Conservation (phyloP, 352 stramenopile genomes). For the Halophytophthora batemanensis region DNA sequence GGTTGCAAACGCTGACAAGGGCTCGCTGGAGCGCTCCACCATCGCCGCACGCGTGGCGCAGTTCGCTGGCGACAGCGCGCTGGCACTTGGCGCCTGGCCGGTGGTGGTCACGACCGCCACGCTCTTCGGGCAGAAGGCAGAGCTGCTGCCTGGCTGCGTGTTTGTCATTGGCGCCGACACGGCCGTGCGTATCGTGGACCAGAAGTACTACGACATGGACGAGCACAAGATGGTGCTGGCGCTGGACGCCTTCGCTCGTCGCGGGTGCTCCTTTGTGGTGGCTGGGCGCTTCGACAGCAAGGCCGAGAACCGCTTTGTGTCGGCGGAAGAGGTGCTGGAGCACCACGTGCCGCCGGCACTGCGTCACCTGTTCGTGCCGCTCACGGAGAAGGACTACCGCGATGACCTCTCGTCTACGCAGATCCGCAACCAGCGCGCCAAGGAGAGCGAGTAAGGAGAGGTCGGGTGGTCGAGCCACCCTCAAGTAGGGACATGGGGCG, state of each 20-base stretch:
- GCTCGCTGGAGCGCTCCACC: constrained; percentile 36
- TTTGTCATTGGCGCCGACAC: constrained; percentile 91
- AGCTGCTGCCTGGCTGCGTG: constrained; percentile 62
- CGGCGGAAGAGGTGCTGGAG: constrained; percentile 51
- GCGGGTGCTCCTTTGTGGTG: constrained; percentile 84
- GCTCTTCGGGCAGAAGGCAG: constrained; percentile 82
- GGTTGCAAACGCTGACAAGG: constrained; percentile 81
- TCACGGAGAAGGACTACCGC: constrained; percentile 77
- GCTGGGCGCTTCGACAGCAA: constrained; percentile 75
- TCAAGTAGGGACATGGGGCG: too few species aligned
- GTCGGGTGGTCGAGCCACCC: too few species aligned
- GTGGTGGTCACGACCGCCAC: constrained; percentile 77
- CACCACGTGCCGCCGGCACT: constrained; percentile 46
- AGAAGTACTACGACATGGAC: constrained; percentile 88
- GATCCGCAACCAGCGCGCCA: constrained; percentile 39
- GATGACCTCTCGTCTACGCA: constrained; percentile 88
- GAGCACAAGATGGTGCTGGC: constrained; percentile 72
- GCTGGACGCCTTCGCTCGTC: constrained; percentile 58
- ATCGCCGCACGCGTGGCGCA: constrained; percentile 49
- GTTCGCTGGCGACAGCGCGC: constrained; percentile 26
- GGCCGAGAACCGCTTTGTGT: constrained; percentile 41
- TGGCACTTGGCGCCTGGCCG: constrained; percentile 36
- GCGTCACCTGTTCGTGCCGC: constrained; percentile 58
- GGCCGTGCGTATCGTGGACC: constrained; percentile 81
- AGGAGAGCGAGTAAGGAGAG: background rate